These are phyloP conservation scores for Pyricularia sp. DNA, from an alignment of 2,329 filamentous ascomycete species.

Conservation along the genomic window DNA sequence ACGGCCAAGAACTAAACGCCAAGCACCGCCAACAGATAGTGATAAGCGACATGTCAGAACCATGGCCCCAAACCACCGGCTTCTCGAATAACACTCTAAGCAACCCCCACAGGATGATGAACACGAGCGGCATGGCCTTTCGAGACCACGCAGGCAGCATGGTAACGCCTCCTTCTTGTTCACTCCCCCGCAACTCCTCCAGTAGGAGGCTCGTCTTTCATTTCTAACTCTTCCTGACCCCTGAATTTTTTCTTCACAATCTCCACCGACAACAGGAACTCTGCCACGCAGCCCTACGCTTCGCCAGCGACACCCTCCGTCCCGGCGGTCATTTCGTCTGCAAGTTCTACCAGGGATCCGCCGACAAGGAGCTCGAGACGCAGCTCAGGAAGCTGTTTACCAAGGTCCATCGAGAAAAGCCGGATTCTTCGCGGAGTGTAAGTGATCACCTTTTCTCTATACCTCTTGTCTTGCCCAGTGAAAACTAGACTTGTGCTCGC, in stretches of 20 bases:
- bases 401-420: constrained; percentile 77
- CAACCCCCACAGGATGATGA: constrained; percentile 99
- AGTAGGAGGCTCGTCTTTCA: neutral
- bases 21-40: constrained; percentile 45
- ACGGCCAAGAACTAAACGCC: neutral
- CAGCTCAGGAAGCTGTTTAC: constrained; percentile 64
- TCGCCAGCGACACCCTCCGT: constrained; percentile 73
- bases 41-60: constrained; percentile 97
- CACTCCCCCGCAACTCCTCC: neutral
- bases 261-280: constrained; percentile 52
- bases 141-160: constrained; percentile 89
- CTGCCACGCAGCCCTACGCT: constrained; percentile 71
- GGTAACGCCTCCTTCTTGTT: constrained; percentile 35
- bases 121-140: constrained; percentile 80
- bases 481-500: neutral
- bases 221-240: neutral
- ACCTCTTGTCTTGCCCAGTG: too few relatives aligned
- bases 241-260: neutral
- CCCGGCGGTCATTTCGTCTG: constrained; percentile 83
- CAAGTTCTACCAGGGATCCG: constrained; percentile 89
- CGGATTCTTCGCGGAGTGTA: constrained; percentile 78
- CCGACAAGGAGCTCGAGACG: constrained; percentile 69
- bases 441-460: constrained; percentile 17
- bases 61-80: constrained; percentile 72
- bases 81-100: constrained; percentile 81